phyloP scores from a whole-genome alignment of 768 basidiomycete genomes.

The Mycena rosella region DNA sequence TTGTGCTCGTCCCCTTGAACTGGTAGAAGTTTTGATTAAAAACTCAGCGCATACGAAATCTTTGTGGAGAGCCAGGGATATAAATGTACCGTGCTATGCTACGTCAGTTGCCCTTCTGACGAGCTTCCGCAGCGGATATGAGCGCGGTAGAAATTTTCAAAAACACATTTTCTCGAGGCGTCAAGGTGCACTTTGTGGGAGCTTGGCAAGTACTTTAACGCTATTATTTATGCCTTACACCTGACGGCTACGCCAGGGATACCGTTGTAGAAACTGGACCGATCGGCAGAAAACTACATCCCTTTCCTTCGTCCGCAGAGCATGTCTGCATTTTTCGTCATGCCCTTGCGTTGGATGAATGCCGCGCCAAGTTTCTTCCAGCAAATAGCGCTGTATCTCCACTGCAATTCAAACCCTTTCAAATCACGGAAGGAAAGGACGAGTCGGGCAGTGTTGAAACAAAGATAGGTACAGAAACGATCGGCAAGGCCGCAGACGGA shows the following conservation, averaged over 20 bases:
- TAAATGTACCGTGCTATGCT: conserved; percentile 6
- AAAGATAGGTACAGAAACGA: conserved; percentile 2
- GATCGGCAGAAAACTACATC: conserved; percentile 9
- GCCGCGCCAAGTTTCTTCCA: conserved; percentile 31
- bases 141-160: conserved; percentile 12
- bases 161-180: conserved; percentile 25
- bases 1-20: background rate
- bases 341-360: conserved; percentile 43
- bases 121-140: background rate
- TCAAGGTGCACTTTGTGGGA: conserved; percentile 35
- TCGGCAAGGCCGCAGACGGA: background rate
- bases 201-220: conserved; percentile 19
- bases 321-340: conserved; percentile 40
- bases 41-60: conserved; percentile 24
- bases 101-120: background rate
- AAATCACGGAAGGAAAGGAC: background rate
- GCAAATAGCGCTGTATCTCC: background rate
- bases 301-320: conserved; percentile 16
- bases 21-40: background rate
- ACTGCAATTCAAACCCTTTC: background rate
- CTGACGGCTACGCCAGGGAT: conserved; percentile 25
- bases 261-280: conserved; percentile 22
- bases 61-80: conserved; percentile 9
- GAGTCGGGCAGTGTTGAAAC: conserved; percentile 17
- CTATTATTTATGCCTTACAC: background rate